These are phyloP conservation scores for Coleophoma cylindrospora DNA, from an alignment of 2,329 filamentous ascomycete genomes.

Conservation along the genomic window DNA sequence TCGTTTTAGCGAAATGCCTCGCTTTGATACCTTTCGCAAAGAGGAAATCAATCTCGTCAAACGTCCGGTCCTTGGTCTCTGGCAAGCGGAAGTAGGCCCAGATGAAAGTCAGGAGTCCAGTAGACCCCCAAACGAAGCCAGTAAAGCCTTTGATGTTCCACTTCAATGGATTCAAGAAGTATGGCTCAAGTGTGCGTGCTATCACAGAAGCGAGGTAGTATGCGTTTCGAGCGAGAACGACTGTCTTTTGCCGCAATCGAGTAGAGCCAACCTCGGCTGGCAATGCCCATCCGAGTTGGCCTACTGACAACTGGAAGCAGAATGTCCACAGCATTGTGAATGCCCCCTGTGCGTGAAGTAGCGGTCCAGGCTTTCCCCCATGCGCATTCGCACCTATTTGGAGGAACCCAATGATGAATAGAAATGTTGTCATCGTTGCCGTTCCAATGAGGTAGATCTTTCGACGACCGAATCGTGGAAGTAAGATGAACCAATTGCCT, in stretches of 20 bases:
- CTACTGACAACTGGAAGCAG: constrained; percentile 30
- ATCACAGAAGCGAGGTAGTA: constrained; percentile 29
- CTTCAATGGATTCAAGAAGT: constrained; percentile 39
- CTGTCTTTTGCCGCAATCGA: constrained; percentile 27
- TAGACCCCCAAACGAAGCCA: constrained; percentile 33
- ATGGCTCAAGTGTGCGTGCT: constrained; percentile 19
- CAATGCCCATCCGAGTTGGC: constrained; percentile 30
- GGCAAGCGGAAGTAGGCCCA: constrained; percentile 34
- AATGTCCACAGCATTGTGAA: constrained; percentile 18
- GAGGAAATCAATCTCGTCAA: constrained; percentile 37
- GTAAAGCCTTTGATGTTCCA: constrained; percentile 43
- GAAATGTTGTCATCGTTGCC: constrained; percentile 36
- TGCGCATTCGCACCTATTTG: constrained; percentile 4
- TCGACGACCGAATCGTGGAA: constrained; percentile 40
- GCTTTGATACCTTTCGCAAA: constrained; percentile 29
- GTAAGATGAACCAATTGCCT: constrained; percentile 41
- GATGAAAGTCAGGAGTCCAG: constrained; percentile 29
- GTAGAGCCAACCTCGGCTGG: constrained; percentile 29
- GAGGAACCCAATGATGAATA: constrained; percentile 37
- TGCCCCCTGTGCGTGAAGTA: constrained; percentile 18
- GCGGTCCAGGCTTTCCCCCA: constrained; percentile 22
- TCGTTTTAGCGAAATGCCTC: constrained; percentile 15
- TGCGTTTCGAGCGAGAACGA: constrained; percentile 22
- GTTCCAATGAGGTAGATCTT: constrained; percentile 43
- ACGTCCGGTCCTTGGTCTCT: constrained; percentile 35